These are phyloP conservation scores for Aspergillus sp. DNA, from an alignment of 2,329 filamentous ascomycete genomes.

Conservation along the genomic window DNA sequence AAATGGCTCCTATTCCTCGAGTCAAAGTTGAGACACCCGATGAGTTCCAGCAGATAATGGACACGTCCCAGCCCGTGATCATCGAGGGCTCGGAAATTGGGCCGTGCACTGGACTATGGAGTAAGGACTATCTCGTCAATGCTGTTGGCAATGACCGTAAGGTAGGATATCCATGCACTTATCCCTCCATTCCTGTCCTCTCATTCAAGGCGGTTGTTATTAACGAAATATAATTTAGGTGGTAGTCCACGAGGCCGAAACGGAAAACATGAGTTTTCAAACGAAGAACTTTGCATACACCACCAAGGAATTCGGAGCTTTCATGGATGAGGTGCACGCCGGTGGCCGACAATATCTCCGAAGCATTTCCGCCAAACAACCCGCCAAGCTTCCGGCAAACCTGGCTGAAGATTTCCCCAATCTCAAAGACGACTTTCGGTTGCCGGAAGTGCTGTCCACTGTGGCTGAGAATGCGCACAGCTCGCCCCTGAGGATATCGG, in stretches of 20 bases:
- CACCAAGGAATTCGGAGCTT: constrained; percentile 65
- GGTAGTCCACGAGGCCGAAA: constrained; percentile 69
- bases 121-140: constrained; percentile 63
- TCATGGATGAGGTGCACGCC: constrained; percentile 60
- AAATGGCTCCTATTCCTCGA: constrained; percentile 48
- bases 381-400: constrained; percentile 68
- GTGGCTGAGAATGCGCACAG: constrained; percentile 69
- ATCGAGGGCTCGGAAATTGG: constrained; percentile 68
- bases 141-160: constrained; percentile 62
- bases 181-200: background rate
- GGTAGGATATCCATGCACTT: constrained; percentile 42
- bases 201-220: background rate
- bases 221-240: constrained; percentile 49
- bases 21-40: constrained; percentile 52
- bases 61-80: constrained; percentile 61
- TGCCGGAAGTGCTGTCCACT: constrained; percentile 62
- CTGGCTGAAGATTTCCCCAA: constrained; percentile 70
- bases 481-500: constrained; percentile 76
- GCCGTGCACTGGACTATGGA: constrained; percentile 67
- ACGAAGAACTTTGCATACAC: constrained; percentile 79
- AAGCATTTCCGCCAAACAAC: constrained; percentile 68
- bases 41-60: constrained; percentile 63
- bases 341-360: constrained; percentile 75
- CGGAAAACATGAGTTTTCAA: constrained; percentile 73
- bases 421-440: constrained; percentile 66